These are phyloP conservation scores for Apophysomyces ossiformis DNA, from an alignment of 371 early-diverging fungal genomes.

Conservation along the genomic window DNA sequence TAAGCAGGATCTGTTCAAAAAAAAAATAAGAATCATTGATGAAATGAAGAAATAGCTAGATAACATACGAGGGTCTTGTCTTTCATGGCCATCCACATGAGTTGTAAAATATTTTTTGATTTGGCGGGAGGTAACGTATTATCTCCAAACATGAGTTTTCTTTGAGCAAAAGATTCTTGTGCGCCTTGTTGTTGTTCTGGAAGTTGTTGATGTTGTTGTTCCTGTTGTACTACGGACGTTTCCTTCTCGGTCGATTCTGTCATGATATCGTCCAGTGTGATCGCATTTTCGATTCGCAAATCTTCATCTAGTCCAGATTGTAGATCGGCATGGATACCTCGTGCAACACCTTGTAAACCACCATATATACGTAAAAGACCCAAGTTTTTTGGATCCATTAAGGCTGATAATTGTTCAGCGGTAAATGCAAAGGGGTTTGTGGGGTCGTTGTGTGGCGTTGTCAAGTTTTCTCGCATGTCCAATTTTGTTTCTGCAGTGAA, in stretches of 20 bases:
- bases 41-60: slow-evolving; percentile 1
- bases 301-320: slow-evolving; percentile 48
- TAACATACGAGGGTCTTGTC: slow-evolving; percentile 82
- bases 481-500: slow-evolving; percentile 12
- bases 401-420: slow-evolving; percentile 47
- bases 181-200: neutral
- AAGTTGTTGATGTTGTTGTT: neutral
- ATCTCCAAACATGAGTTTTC: slow-evolving; percentile 59
- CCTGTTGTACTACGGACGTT: neutral
- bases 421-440: slow-evolving; percentile 60
- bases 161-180: slow-evolving; percentile 29
- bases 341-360: slow-evolving; percentile 56
- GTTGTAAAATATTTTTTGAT: slow-evolving; percentile 68
- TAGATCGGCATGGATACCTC: slow-evolving; percentile 59
- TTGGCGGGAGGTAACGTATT: slow-evolving; percentile 74
- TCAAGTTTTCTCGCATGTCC: slow-evolving; percentile 27
- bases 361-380: slow-evolving; percentile 47
- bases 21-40: slow-evolving; percentile 7
- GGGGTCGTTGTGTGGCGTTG: slow-evolving; percentile 45
- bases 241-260: neutral
- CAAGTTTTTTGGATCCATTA: slow-evolving; percentile 66
- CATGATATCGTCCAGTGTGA: slow-evolving; percentile 31
- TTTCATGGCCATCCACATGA: slow-evolving; percentile 84
- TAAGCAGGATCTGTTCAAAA: slow-evolving; percentile 66
- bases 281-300: slow-evolving; percentile 17